A percentile compares a stretch with the other conserved stretches of the same genome.
These are phyloP conservation scores for Ambispora gerdemannii DNA, from an alignment of 192 early-diverging fungal genomes.

Conservation along the genomic window DNA sequence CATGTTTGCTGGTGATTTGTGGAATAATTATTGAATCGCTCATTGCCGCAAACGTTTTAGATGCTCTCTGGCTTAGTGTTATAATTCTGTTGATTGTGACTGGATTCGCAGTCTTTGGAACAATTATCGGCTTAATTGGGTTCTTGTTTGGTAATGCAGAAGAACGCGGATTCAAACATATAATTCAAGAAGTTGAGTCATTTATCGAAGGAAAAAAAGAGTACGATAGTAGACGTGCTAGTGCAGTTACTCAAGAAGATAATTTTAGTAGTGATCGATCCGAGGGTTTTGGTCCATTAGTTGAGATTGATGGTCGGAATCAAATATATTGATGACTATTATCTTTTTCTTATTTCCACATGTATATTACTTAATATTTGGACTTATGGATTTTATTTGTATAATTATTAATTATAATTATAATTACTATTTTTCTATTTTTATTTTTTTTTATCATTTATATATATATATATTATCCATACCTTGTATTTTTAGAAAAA, in stretches of 20 bases:
- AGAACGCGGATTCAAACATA: not conserved
- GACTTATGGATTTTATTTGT: too few relatives aligned
- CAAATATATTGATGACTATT: too few relatives aligned
- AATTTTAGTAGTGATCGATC: not conserved
- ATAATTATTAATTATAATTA: too few relatives aligned
- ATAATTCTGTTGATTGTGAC: slow-evolving; percentile 1
- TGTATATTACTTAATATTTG: too few relatives aligned
- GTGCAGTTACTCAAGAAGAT: not conserved
- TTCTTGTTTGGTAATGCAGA: slow-evolving; percentile 24
- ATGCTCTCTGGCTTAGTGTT: not conserved
- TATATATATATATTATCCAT: too few relatives aligned
- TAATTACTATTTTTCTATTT: too few relatives aligned
- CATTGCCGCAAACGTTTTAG: not conserved
- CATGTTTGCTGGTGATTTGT: not conserved
- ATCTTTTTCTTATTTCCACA: too few relatives aligned
- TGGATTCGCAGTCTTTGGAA: not conserved
- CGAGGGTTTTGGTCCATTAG: too few relatives aligned
- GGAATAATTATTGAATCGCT: not conserved
- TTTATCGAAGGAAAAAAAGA: slow-evolving; percentile 24
- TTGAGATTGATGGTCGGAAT: too few relatives aligned
- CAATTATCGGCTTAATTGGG: slow-evolving; percentile 21
- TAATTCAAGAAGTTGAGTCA: slow-evolving; percentile 23
- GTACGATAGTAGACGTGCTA: slow-evolving; percentile 21
- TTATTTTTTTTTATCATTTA: too few relatives aligned
- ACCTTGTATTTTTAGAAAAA: too few relatives aligned